Evolutionary conservation across 371 early-diverging fungal genomes (phyloP), one percentile per base, ranked within the genome.

Genomic region (Actinomortierella wolfii): DNA sequence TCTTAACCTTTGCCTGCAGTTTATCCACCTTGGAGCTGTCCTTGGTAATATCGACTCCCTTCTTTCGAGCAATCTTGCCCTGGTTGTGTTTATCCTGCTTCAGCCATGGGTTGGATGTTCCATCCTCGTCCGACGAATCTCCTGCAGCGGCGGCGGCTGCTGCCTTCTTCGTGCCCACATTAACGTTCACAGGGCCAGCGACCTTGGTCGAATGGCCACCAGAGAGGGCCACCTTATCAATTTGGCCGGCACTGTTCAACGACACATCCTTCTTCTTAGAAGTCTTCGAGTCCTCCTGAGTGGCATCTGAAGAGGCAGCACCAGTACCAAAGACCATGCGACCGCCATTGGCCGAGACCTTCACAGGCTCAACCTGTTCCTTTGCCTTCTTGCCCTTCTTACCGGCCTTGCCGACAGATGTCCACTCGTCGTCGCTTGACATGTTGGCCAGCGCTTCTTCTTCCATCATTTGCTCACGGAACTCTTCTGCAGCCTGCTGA

Each of bases 51-150:
- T 79, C 79, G 44, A 78, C 78, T 28, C 75, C 71, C 15, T 76
- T 78, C 61, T 84, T 82, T 56, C 83, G 77, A 11, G 65, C 77
- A 64, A 83, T 86, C 57, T 82, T 80, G 48, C 85, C 84, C 52
- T 87, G 86, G 53, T 83, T 57, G 14, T 65, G 68, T 13, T 59
- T 71, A 15, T 73, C 77, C 0, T 51, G 60, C 51, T 83, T 79
- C 3, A 90, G 76, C 92, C 92, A 90, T 14, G 89, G 89, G 67
- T 90, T 91, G 23, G 65, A 51, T 21, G 67, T 54, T 2, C 67
- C 75, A 2, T 74, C 71, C 8, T 49, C 62, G 6, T 70, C 61
- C 45, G 61, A 67, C 42, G 76, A 61, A 21, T 68, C 57, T 48
- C 73, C 74, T 18, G 71, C 67, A 18, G 66, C 54, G 23, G 64